Evolutionary conservation across 306 rosid species (phyloP).

Genomic region (Vicia villosa): DNA sequence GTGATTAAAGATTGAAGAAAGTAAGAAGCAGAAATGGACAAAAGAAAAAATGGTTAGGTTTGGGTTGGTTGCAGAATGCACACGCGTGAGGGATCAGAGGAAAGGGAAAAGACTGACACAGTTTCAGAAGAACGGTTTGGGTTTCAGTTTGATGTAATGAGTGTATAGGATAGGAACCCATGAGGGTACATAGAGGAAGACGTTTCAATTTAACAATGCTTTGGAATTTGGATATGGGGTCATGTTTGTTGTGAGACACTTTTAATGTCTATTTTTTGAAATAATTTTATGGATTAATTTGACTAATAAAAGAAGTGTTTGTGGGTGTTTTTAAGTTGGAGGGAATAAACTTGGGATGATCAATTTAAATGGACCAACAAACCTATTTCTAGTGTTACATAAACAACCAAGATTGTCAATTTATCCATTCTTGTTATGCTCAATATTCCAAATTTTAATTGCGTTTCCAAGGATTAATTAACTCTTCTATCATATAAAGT

Average conservation of each 20-base stretch:
- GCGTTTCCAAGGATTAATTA: slow-evolving; percentile 18
- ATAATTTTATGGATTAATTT: too few relatives aligned
- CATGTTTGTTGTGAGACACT: too few relatives aligned
- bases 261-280: too few relatives aligned
- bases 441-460: slow-evolving; percentile 4
- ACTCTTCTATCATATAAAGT: slow-evolving; percentile 5
- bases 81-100: slow-evolving; percentile 41
- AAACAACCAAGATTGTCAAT: slow-evolving; percentile 1
- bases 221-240: too few relatives aligned
- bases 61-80: slow-evolving; percentile 35
- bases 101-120: slow-evolving; percentile 11
- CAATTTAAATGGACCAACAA: neutral
- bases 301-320: too few relatives aligned
- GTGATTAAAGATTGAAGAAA: neutral
- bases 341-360: neutral
- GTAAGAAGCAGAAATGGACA: slow-evolving; percentile 20
- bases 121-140: slow-evolving; percentile 29
- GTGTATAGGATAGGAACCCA: slow-evolving; percentile 8
- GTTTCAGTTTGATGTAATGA: slow-evolving; percentile 4
- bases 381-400: neutral
- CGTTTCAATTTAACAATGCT: neutral
- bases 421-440: slow-evolving; percentile 30
- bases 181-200: neutral
- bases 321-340: neutral
- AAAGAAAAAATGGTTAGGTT: slow-evolving; percentile 21